Conservation (phyloP, 441 rosid genomes). For the Populus tomentosa region DNA sequence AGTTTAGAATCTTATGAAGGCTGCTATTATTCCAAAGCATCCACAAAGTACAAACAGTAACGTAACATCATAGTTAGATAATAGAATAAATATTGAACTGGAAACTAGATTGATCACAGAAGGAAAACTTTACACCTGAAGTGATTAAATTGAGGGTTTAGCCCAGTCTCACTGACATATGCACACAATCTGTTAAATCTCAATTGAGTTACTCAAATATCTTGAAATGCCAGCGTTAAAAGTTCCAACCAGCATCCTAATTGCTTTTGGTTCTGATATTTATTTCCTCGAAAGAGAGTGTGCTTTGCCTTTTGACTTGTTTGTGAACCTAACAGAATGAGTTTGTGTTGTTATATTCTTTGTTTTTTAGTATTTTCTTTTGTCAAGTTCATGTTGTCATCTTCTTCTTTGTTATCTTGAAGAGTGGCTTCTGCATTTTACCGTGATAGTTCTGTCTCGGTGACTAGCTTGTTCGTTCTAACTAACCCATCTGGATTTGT, state of each 20-base stretch:
- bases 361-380: not conserved
- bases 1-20: slow-evolving; percentile 2
- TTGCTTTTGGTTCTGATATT: not conserved
- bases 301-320: not conserved
- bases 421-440: not conserved
- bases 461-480: not conserved
- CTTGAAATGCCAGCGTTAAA: not conserved
- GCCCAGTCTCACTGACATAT: too few relatives aligned
- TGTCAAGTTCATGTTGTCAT: not conserved
- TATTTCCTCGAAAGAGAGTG: not conserved
- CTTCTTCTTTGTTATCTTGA: not conserved
- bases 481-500: not conserved
- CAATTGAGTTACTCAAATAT: not conserved
- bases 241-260: not conserved
- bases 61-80: not conserved
- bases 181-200: not conserved
- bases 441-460: not conserved
- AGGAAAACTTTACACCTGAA: not conserved
- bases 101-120: not conserved
- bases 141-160: not conserved
- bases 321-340: not conserved
- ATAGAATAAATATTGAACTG: not conserved
- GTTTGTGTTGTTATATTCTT: not conserved
- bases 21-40: slow-evolving; percentile 5
- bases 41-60: not conserved